Evolutionary conservation across 2,329 filamentous ascomycete genomes (phyloP).

Genomic region (Colletotrichum musae): DNA sequence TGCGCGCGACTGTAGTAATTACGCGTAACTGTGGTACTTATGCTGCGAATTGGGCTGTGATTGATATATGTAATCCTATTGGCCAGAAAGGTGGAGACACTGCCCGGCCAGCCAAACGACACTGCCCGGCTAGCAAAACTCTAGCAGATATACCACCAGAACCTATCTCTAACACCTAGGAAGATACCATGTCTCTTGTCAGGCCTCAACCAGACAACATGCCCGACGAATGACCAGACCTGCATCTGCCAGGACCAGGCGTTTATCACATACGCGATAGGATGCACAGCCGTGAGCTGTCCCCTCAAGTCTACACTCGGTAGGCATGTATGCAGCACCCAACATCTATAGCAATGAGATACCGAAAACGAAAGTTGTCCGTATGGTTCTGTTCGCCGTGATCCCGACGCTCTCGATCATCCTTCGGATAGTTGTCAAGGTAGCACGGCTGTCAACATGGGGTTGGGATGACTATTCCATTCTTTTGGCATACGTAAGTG

Average conservation of each 20-base stretch:
- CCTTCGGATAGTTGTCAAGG: neutral
- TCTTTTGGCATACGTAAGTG: conserved; percentile 9
- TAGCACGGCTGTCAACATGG: conserved; percentile 6
- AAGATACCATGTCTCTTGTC: conserved; percentile 28
- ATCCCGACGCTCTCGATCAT: conserved; percentile 6
- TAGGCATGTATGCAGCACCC: neutral
- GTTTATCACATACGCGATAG: conserved; percentile 10
- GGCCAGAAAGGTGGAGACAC: too few species aligned
- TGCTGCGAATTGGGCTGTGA: too few species aligned
- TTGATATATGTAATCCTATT: too few species aligned
- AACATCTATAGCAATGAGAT: neutral
- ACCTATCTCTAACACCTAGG: neutral
- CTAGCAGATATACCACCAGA: neutral
- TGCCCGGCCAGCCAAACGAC: too few species aligned
- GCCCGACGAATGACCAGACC: conserved; percentile 10
- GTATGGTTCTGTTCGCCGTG: neutral
- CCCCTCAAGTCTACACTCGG: conserved; percentile 25
- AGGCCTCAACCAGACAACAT: conserved; percentile 16
- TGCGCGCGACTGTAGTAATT: too few species aligned
- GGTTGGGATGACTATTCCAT: conserved; percentile 15
- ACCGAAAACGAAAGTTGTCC: neutral
- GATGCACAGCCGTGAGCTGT: conserved; percentile 20
- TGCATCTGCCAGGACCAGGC: conserved; percentile 23
- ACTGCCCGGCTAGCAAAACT: too few species aligned
- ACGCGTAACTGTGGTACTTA: too few species aligned